Percentiles rank a stretch among this genome's conserved stretches.
Evolutionary conservation across 179 eudicot genomes (phyloP).

Genomic region (Patellifolia procumbens): DNA sequence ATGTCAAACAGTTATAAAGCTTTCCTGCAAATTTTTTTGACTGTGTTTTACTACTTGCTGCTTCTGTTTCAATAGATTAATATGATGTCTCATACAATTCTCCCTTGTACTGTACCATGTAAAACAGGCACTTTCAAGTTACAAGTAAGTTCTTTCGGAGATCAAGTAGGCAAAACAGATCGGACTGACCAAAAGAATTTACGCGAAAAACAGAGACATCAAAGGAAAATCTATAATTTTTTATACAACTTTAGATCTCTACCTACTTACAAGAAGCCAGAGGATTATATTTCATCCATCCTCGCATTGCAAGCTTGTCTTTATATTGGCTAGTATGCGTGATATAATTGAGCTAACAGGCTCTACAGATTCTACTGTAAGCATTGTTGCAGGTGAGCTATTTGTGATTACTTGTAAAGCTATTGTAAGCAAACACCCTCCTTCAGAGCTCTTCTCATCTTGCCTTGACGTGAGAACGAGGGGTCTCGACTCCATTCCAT

Average conservation of each 20-base stretch:
- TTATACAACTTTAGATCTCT: slow-evolving; percentile 22
- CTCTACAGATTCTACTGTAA: slow-evolving; percentile 63
- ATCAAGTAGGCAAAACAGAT: neutral
- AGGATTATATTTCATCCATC: slow-evolving; percentile 40
- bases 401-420: slow-evolving; percentile 73
- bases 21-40: neutral
- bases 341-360: slow-evolving; percentile 68
- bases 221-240: slow-evolving; percentile 1
- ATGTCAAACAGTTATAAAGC: neutral
- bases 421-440: slow-evolving; percentile 77
- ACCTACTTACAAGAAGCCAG: slow-evolving; percentile 6
- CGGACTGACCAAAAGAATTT: slow-evolving; percentile 14
- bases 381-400: slow-evolving; percentile 62
- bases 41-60: neutral
- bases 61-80: neutral
- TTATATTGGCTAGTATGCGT: slow-evolving; percentile 64
- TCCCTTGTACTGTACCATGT: slow-evolving; percentile 21
- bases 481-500: slow-evolving; percentile 80
- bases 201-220: slow-evolving; percentile 7
- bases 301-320: slow-evolving; percentile 79
- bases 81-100: slow-evolving; percentile 18
- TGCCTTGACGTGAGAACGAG: slow-evolving; percentile 63
- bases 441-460: slow-evolving; percentile 68
- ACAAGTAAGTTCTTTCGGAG: slow-evolving; percentile 26
- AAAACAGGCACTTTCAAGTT: slow-evolving; percentile 25